These are phyloP conservation scores for Microcera coccophila DNA, from an alignment of 2,329 filamentous ascomycete genomes.

Conservation along the genomic window DNA sequence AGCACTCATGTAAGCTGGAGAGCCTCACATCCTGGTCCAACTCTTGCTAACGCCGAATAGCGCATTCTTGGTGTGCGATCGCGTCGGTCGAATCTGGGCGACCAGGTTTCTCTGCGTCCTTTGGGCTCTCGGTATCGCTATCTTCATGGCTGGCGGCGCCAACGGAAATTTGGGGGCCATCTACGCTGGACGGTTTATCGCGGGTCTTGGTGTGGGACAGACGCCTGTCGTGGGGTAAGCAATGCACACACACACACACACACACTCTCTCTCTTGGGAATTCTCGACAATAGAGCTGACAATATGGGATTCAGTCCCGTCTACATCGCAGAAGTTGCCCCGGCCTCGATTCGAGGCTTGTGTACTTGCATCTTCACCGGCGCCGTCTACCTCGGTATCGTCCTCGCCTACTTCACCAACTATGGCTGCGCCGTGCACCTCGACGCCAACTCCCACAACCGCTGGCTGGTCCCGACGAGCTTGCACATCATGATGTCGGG, in stretches of 20 bases:
- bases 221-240: conserved; percentile 58
- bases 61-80: conserved; percentile 56
- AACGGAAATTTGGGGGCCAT: conserved; percentile 54
- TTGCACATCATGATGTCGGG: conserved; percentile 75
- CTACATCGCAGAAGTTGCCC: conserved; percentile 70
- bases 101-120: conserved; percentile 54
- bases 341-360: conserved; percentile 65
- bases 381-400: conserved; percentile 70
- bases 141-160: conserved; percentile 52
- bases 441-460: conserved; percentile 41
- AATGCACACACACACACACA: background rate
- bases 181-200: conserved; percentile 64
- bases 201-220: conserved; percentile 62
- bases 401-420: conserved; percentile 74
- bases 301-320: conserved; percentile 57
- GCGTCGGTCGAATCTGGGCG: conserved; percentile 60
- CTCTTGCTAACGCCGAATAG: conserved; percentile 29
- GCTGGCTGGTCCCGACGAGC: conserved; percentile 66
- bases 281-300: too few species aligned
- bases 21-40: background rate
- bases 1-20: conserved; percentile 48
- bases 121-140: conserved; percentile 56
- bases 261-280: background rate
- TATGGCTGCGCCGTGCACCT: conserved; percentile 55
- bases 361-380: conserved; percentile 58